These are phyloP conservation scores for Globisporangium megalacanthum DNA, from an alignment of 352 stramenopile species.

Conservation along the genomic window DNA sequence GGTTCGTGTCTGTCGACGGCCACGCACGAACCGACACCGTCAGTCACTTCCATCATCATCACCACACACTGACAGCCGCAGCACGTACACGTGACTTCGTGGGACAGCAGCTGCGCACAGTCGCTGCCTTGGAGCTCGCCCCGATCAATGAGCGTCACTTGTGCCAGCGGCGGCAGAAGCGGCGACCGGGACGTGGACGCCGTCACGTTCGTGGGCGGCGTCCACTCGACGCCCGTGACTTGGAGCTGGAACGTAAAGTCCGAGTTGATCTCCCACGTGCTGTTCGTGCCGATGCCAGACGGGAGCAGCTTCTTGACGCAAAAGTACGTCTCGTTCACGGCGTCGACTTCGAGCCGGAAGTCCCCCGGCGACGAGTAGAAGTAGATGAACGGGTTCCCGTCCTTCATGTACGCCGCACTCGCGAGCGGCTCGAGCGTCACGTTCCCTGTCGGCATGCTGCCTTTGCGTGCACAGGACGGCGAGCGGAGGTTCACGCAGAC, in stretches of 20 bases:
- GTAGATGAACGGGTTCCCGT: slow-evolving; percentile 73
- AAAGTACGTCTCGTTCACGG: slow-evolving; percentile 69
- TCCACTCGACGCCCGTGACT: slow-evolving; percentile 51
- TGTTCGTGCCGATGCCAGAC: slow-evolving; percentile 46
- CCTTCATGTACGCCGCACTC: slow-evolving; percentile 56
- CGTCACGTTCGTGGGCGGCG: slow-evolving; percentile 8
- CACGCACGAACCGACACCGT: slow-evolving; percentile 6
- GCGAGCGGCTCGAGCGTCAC: slow-evolving; percentile 36
- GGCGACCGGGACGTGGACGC: slow-evolving; percentile 11
- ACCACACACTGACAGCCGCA: not conserved
- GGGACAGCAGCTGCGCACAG: slow-evolving; percentile 62
- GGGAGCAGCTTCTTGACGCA: slow-evolving; percentile 66
- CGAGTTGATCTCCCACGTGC: slow-evolving; percentile 59
- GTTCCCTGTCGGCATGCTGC: slow-evolving; percentile 33
- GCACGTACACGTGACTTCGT: slow-evolving; percentile 53
- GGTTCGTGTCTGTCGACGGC: slow-evolving; percentile 35
- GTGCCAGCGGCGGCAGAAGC: slow-evolving; percentile 40
- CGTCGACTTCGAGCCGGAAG: slow-evolving; percentile 35
- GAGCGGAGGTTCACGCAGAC: slow-evolving; percentile 69
- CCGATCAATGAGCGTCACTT: slow-evolving; percentile 59
- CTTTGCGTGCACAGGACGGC: slow-evolving; percentile 40
- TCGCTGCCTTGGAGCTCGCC: slow-evolving; percentile 49
- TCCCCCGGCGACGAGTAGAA: slow-evolving; percentile 57
- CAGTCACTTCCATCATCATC: slow-evolving; percentile 8
- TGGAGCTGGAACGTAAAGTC: slow-evolving; percentile 75